Evolutionary conservation across 2,329 filamentous ascomycete genomes (phyloP).

Genomic region (Fonsecaea multimorphosa): DNA sequence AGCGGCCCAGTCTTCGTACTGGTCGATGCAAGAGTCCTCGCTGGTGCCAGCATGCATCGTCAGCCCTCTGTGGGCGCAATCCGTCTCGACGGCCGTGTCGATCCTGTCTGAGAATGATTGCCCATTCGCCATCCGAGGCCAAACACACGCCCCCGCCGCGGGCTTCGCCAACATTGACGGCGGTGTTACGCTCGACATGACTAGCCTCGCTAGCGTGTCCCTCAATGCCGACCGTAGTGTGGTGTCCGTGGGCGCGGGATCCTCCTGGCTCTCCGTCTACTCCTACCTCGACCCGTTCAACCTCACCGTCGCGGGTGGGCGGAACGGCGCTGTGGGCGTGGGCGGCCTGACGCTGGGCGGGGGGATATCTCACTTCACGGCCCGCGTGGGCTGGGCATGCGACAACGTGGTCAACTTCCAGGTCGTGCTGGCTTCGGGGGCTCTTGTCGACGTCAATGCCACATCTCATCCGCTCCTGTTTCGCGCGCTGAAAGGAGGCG

Average conservation of each 20-base stretch:
- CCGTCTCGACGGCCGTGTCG: too few species aligned
- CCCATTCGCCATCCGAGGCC: too few species aligned
- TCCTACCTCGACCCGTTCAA: neutral
- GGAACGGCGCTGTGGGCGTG: constrained; percentile 46
- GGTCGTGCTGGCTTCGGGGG: constrained; percentile 60
- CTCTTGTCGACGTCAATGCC: constrained; percentile 54
- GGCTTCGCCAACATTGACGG: too few species aligned
- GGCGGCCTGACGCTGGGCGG: constrained; percentile 45
- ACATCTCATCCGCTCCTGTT: constrained; percentile 57
- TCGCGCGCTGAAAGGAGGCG: constrained; percentile 61
- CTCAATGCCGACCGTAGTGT: neutral
- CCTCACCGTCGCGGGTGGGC: constrained; percentile 43
- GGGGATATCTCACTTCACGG: constrained; percentile 46
- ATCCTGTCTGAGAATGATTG: too few species aligned
- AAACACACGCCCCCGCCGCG: too few species aligned
- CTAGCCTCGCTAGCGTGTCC: too few species aligned
- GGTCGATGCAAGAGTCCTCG: too few species aligned
- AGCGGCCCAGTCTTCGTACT: too few species aligned
- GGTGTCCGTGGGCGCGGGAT: neutral
- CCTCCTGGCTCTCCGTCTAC: neutral
- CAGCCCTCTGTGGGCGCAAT: too few species aligned
- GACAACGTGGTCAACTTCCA: constrained; percentile 47
- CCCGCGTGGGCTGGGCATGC: constrained; percentile 45
- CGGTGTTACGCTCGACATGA: too few species aligned
- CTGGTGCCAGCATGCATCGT: too few species aligned